Base-by-base conservation (phyloP, 805 yeast genomes). In the Hyphopichia homilentoma region DNA sequence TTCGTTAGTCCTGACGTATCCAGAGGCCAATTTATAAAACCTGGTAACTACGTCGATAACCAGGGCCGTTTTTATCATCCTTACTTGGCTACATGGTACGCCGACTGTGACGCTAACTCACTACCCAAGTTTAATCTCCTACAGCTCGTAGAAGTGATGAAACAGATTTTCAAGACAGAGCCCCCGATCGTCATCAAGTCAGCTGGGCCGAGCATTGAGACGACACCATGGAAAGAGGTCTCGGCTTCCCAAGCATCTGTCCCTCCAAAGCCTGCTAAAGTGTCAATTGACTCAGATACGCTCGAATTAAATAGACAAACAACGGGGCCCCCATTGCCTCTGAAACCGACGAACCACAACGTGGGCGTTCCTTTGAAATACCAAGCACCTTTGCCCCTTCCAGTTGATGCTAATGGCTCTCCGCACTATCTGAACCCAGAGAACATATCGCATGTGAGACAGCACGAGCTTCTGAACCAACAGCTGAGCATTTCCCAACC, bases 11-110 rank as follows among this genome's bases (percentile, higher is more conserved):
- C 81, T 2, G 69, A 77, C n/a, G 61, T 60, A 21, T 48, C 57
- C 16, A 52, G 50, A 9, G 65, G 66, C 58, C 51, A 65, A 21
- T 43, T 31, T 27, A 52, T 81, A 12, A 65, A 65, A 25, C 82
- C 88, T 0, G 81, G 82, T 16, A 79, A 77, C 41, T 66, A 73
- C 44, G 74, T 85, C 3, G 95, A 84, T 53, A 57, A 75, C 9
- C 83, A 70, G 54, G 96, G 96, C 1, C 58, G 62, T 28, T 70
- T 86, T 33, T 83, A 79, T 50, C 81, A 82, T 44, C 90, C 93
- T 0, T 71, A 68, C 34, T 53, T 84, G 26, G 55, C 79, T n/a
- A 61, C 58, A 17, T 84, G 94, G 95, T 47, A 34, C 26, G 39
- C 39, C 8, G 37, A 48, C 6, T 40, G 47, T 33, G 30, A 39